Percentiles rank a stretch among this genome's conserved stretches.
phyloP scores from a whole-genome alignment of 2,329 filamentous ascomycete species.

The Aspergillus tanneri region DNA sequence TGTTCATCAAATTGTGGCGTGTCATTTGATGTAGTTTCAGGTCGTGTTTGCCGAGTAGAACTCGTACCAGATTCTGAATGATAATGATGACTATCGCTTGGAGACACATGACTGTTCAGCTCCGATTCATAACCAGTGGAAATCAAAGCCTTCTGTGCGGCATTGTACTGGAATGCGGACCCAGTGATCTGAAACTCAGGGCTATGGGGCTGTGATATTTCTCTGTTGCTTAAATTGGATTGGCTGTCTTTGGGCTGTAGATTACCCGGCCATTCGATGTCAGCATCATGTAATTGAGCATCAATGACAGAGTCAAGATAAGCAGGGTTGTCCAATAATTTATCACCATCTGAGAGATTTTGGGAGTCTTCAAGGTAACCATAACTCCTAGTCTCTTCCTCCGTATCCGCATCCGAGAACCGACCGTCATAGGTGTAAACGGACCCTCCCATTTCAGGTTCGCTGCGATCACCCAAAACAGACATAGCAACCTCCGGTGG shows the following conservation, averaged over 20 bases:
- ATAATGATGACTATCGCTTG: neutral
- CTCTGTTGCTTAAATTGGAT: slow-evolving; percentile 9
- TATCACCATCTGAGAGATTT: slow-evolving; percentile 31
- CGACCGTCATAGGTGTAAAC: slow-evolving; percentile 39
- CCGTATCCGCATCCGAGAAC: slow-evolving; percentile 45
- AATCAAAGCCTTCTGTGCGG: slow-evolving; percentile 7
- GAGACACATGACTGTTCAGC: neutral
- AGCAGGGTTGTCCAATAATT: slow-evolving; percentile 36
- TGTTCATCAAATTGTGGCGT: neutral
- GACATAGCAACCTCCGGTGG: slow-evolving; percentile 14
- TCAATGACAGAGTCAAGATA: slow-evolving; percentile 42
- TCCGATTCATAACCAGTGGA: slow-evolving; percentile 1
- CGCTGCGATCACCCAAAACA: slow-evolving; percentile 3
- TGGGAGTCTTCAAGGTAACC: slow-evolving; percentile 28
- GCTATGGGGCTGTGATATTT: slow-evolving; percentile 20
- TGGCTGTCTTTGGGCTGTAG: slow-evolving; percentile 12
- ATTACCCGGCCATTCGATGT: slow-evolving; percentile 27
- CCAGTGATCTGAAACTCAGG: slow-evolving; percentile 15
- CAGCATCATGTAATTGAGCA: slow-evolving; percentile 35
- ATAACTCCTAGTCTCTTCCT: slow-evolving; percentile 30
- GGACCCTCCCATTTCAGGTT: slow-evolving; percentile 31
- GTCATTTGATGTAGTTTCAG: slow-evolving; percentile 5
- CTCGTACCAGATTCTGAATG: neutral
- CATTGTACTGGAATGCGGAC: slow-evolving; percentile 1
- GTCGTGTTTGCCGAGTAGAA: slow-evolving; percentile 1